Evolutionary conservation across 352 stramenopile species (phyloP), one percentile per base, ranked within the genome.

Genomic region (Plasmopara muralis): DNA sequence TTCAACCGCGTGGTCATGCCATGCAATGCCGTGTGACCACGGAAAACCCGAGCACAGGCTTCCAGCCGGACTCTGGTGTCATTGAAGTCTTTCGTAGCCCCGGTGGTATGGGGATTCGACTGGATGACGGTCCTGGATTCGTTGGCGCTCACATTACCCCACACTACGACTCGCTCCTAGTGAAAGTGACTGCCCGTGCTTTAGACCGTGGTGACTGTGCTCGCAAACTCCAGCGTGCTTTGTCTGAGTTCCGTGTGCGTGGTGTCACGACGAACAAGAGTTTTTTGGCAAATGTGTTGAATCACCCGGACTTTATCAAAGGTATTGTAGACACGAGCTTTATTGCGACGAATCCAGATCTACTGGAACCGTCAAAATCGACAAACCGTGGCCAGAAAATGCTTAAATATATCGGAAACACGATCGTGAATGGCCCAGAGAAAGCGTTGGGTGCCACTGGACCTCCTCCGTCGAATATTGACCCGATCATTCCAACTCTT

Each of bases 21-120:
- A 98, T 99, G 79, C 93, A 99, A 67, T 97, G 87, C 70, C 87
- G 96, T 67, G 92, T 99, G 33, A 98, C 93, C 7, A 98, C 95
- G 4, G 96, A 99, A 66, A 89, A 97, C 63, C 87, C 94, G 9
- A 82, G 78, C 48, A 88, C 87, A 48, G 89, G 97, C 54, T 99
- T 99, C 73, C 84, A 91, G 52, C 95, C 96, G 2, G 95, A 98
- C 76, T 98, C 93, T 30, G 95, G 95, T 29, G 89, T 95, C 31
- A 98, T 98, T 70, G 91, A 96, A 63, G 92, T 98, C 28, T 99
- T 98, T 74, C 78, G 92, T 52, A 89, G 87, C 57, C 87, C 95
- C 2, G 88, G 83, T 30, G 95, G 96, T 55, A 97, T 98, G 86
- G 95, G 96, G 34, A 98, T 98, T 48, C 88, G 95, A 62, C 71